Percentiles rank a stretch among this genome's conserved stretches.
Evolutionary conservation across 148 eudicot genomes (phyloP).

Genomic region (Fallopia convolvulus): DNA sequence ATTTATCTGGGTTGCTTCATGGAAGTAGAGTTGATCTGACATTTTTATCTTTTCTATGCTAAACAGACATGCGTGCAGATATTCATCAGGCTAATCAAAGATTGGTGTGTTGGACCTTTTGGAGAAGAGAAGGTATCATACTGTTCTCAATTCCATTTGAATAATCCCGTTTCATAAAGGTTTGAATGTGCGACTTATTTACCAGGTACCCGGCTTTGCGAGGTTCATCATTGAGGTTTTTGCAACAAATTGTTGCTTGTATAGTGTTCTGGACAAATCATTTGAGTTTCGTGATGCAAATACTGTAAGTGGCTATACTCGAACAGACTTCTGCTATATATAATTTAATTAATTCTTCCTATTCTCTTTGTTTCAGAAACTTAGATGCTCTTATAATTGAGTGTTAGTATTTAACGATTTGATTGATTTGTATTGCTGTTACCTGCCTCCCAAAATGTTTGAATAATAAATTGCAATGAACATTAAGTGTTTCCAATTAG

Average conservation of each 20-base stretch:
- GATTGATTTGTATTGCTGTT: background rate
- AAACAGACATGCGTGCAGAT: conserved; percentile 83
- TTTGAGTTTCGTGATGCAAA: conserved; percentile 89
- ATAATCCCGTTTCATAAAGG: background rate
- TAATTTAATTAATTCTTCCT: background rate
- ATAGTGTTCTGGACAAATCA: conserved; percentile 93
- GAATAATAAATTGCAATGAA: background rate
- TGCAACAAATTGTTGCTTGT: conserved; percentile 76
- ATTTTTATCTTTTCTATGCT: background rate
- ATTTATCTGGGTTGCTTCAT: background rate
- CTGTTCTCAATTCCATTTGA: conserved; percentile 8
- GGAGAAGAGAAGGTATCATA: conserved; percentile 74
- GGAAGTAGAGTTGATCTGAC: conserved; percentile 10
- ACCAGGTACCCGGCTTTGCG: conserved; percentile 90
- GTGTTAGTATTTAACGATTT: background rate
- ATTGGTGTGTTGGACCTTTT: conserved; percentile 65
- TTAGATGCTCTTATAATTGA: background rate
- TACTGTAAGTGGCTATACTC: conserved; percentile 55
- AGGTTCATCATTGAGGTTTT: conserved; percentile 65
- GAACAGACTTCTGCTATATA: background rate
- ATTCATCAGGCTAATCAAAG: conserved; percentile 75
- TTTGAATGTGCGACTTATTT: conserved; percentile 20
- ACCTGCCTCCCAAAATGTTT: background rate
- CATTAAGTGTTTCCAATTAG: background rate
- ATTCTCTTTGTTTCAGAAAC: background rate